Evolutionary conservation across 2,329 filamentous ascomycete species (phyloP).

Genomic region (Colletotrichum eleusines): DNA sequence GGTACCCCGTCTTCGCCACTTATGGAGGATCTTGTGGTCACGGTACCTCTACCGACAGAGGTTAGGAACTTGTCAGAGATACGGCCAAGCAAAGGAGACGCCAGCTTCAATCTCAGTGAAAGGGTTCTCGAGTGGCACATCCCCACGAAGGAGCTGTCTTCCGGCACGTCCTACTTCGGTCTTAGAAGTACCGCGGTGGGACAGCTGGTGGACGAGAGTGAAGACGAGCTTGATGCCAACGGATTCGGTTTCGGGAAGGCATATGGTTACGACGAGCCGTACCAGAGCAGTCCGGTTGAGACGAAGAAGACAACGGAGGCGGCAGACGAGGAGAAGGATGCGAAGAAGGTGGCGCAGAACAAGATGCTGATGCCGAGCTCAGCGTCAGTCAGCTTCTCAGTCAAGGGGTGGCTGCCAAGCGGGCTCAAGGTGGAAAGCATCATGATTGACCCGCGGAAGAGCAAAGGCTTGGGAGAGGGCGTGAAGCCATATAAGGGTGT

Average conservation of each 20-base stretch:
- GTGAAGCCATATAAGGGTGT: slow-evolving; percentile 98
- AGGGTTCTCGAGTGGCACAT: slow-evolving; percentile 85
- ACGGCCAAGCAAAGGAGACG: slow-evolving; percentile 84
- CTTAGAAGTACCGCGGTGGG: slow-evolving; percentile 86
- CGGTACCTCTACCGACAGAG: slow-evolving; percentile 80
- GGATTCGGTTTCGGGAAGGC: slow-evolving; percentile 65
- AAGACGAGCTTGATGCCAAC: slow-evolving; percentile 61
- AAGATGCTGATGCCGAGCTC: slow-evolving; percentile 85
- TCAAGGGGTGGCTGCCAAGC: slow-evolving; percentile 77
- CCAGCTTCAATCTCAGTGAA: slow-evolving; percentile 81
- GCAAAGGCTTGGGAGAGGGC: slow-evolving; percentile 85
- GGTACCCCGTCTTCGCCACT: slow-evolving; percentile 70
- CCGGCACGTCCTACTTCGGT: slow-evolving; percentile 75
- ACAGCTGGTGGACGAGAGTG: slow-evolving; percentile 63
- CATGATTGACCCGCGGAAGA: slow-evolving; percentile 79
- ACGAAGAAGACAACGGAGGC: slow-evolving; percentile 48
- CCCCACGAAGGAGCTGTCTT: slow-evolving; percentile 78
- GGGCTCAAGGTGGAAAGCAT: slow-evolving; percentile 77
- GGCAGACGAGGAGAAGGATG: slow-evolving; percentile 61
- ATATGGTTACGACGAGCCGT: slow-evolving; percentile 68
- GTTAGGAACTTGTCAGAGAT: slow-evolving; percentile 89
- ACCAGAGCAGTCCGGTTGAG: slow-evolving; percentile 60
- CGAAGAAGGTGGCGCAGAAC: slow-evolving; percentile 73
- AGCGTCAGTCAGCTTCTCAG: slow-evolving; percentile 77
- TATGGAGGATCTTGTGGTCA: slow-evolving; percentile 82